Evolutionary conservation across 345 rosid genomes (phyloP), one percentile per base, ranked within the genome.

Genomic region (Bretschneidera sinensis): DNA sequence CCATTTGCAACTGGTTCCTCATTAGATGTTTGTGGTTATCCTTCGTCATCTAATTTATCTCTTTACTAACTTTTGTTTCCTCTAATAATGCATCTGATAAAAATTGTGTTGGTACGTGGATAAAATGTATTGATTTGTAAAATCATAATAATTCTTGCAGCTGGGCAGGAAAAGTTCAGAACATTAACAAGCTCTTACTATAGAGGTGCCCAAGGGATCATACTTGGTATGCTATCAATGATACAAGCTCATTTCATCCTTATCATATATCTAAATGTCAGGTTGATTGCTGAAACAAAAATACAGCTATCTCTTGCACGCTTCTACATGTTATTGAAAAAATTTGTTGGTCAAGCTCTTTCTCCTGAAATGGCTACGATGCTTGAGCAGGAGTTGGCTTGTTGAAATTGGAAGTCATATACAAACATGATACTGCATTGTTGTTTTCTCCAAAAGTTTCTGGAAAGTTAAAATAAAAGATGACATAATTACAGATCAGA

Each of bases 101-200:
- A 43, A 24, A 28, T 55, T 54, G 24, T 23, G 24, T 33, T n/a
- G 21, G 28, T 24, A 17, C 24, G 7, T 48, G 47, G 22, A 45
- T 21, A 13, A 51, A 34, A 31, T 14, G 8, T 64, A 31, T 22
- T 60, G 21, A 43, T 60, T 57, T 55, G 25, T 62, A 21, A 49
- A 60, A 55, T 65, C 21, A 0, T 24, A 45, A 24, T 45, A 21
- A 22, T 58, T 78, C 55, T 71, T 80, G 85, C 83, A 92, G 98
- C 98, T 77, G 98, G 98, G 69, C 97, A 92, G 66, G 98, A 92
- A 74, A 83, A 89, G 67, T 92, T 89, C 83, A 82, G 98, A 73
- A 83, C 98, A 51, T 55, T 92, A 68, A 89, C 96, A 20, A 89
- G 89, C 80, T 89, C 97, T 45, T 92, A 92, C 81, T 92, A 85